A percentile compares a stretch with the other conserved stretches of the same genome.
These are phyloP conservation scores for Taiwanofungus camphoratus DNA, from an alignment of 1,284 basidiomycete species.

Conservation along the genomic window DNA sequence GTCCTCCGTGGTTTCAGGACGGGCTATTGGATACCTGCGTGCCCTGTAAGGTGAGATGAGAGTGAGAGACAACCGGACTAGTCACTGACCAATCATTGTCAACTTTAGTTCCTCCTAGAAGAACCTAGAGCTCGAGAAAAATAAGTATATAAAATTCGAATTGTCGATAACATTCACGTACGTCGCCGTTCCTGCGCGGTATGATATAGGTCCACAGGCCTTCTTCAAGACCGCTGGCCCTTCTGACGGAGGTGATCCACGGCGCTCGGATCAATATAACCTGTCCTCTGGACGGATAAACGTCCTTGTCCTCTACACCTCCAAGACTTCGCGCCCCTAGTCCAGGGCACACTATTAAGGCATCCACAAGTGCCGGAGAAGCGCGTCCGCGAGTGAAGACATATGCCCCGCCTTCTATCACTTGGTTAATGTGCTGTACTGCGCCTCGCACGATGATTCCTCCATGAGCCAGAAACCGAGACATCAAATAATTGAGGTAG, in stretches of 20 bases:
- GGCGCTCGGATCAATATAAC: constrained; percentile 44
- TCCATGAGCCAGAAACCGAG: constrained; percentile 54
- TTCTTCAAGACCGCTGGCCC: constrained; percentile 38
- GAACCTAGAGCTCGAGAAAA: constrained; percentile 35
- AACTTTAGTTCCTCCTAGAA: constrained; percentile 61
- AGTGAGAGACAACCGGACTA: too few relatives aligned
- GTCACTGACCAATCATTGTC: constrained; percentile 55
- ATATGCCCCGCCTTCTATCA: constrained; percentile 52
- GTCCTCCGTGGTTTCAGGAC: constrained; percentile 52
- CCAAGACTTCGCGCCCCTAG: constrained; percentile 42
- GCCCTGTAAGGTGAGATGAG: too few relatives aligned
- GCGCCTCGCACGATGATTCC: constrained; percentile 51
- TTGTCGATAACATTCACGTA: background rate
- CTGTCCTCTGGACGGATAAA: constrained; percentile 51
- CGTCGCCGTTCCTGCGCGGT: constrained; percentile 43
- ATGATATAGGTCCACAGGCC: constrained; percentile 66
- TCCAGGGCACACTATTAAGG: constrained; percentile 65
- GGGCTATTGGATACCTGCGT: constrained; percentile 52
- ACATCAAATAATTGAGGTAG: constrained; percentile 65
- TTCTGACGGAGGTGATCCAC: constrained; percentile 55
- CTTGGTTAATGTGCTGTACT: constrained; percentile 60
- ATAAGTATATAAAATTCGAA: background rate
- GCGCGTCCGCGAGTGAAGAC: constrained; percentile 29
- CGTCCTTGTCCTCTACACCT: constrained; percentile 39
- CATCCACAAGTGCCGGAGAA: constrained; percentile 29